phyloP scores from a whole-genome alignment of 2,329 filamentous ascomycete genomes.

The Aureobasidium sp. region DNA sequence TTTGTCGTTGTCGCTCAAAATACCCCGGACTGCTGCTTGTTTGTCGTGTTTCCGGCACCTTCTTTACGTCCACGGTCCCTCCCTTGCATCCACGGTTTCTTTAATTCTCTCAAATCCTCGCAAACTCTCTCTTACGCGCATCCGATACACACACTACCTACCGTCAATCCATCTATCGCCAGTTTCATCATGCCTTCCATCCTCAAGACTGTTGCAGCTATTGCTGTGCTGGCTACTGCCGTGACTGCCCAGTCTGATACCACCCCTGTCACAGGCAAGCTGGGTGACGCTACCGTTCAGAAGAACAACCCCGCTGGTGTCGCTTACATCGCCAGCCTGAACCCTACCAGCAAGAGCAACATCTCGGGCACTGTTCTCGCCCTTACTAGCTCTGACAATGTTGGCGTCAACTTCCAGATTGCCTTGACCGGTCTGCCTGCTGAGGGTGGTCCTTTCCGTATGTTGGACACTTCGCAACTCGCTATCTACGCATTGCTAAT shows the following conservation, averaged over 20 bases:
- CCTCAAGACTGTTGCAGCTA: not conserved
- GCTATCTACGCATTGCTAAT: not conserved
- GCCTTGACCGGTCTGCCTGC: conserved; percentile 35
- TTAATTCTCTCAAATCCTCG: conserved; percentile 1
- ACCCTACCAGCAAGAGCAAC: conserved; percentile 25
- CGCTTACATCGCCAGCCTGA: conserved; percentile 33
- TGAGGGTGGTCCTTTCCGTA: conserved; percentile 39
- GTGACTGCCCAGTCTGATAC: conserved; percentile 14
- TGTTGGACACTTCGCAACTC: not conserved
- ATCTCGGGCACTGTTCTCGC: conserved; percentile 30
- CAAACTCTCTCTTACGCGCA: conserved; percentile 2
- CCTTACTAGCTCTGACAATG: conserved; percentile 28
- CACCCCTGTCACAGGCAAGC: conserved; percentile 13
- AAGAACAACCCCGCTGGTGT: conserved; percentile 34
- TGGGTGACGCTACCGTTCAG: conserved; percentile 28
- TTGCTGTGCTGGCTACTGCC: conserved; percentile 12
- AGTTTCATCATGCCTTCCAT: conserved; percentile 5
- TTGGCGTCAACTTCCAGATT: conserved; percentile 35
- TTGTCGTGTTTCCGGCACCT: not conserved
- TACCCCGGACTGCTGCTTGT: conserved; percentile 5
- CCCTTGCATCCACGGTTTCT: conserved; percentile 5
- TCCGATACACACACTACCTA: not conserved
- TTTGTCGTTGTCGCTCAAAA: not conserved
- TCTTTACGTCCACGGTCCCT: not conserved
- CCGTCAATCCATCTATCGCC: not conserved